Percentiles rank a stretch among this genome's conserved stretches.
phyloP scores from a whole-genome alignment of 176 grass and related monocot species.

The Typha latifolia region DNA sequence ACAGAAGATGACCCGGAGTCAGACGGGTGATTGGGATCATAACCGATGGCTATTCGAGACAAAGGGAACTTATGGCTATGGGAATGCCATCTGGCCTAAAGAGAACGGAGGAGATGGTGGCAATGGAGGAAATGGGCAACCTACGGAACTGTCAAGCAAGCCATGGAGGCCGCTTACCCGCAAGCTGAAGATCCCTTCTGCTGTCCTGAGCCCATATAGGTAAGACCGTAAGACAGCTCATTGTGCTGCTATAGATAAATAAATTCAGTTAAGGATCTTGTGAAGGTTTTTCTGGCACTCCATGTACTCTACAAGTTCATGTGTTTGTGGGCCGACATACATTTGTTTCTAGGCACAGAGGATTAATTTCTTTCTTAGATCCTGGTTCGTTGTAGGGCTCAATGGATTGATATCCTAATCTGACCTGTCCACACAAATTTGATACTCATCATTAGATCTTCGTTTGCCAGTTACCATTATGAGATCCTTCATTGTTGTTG shows the following conservation, averaged over 20 bases:
- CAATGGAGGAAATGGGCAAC: conserved; percentile 36
- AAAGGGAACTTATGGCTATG: conserved; percentile 91
- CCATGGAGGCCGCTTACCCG: conserved; percentile 91
- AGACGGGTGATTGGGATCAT: conserved; percentile 91
- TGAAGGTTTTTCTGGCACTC: too few species aligned
- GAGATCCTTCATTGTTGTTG: too few species aligned
- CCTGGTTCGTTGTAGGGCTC: not conserved
- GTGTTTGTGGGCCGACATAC: too few species aligned
- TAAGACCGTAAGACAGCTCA: conserved; percentile 38
- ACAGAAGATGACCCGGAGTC: conserved; percentile 69
- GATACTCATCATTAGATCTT: not conserved
- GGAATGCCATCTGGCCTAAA: conserved; percentile 90
- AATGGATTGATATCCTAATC: not conserved
- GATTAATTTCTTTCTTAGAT: not conserved
- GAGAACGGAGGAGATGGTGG: conserved; percentile 53
- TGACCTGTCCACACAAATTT: not conserved
- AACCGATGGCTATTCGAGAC: conserved; percentile 95
- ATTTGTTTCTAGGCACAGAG: not conserved
- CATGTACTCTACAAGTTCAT: too few species aligned
- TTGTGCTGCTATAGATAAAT: not conserved
- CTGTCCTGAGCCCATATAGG: conserved; percentile 82
- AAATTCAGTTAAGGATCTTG: too few species aligned
- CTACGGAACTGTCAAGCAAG: conserved; percentile 58
- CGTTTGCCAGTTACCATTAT: not conserved
- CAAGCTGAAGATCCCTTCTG: conserved; percentile 73